A percentile compares a stretch with the other conserved stretches of the same genome.
Evolutionary conservation across 106 monocot species (phyloP).

Genomic region (Acorus gramineus): DNA sequence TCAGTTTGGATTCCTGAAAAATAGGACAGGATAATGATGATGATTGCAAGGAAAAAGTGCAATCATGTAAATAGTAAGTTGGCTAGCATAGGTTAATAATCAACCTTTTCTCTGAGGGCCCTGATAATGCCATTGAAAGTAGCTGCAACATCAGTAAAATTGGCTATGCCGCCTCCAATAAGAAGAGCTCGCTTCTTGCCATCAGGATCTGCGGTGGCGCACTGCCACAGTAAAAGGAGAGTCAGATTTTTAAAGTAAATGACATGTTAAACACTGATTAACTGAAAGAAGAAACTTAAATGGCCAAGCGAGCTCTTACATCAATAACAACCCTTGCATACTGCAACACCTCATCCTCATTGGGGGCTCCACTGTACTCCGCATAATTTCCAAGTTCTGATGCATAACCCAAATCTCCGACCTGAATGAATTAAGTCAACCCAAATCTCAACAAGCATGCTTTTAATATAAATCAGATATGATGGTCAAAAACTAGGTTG

Average conservation of each 20-base stretch:
- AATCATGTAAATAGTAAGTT: not conserved
- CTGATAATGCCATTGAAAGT: slow-evolving; percentile 21
- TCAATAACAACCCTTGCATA: slow-evolving; percentile 35
- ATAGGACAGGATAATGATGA: not conserved
- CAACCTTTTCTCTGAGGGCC: slow-evolving; percentile 18
- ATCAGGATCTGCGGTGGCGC: slow-evolving; percentile 23
- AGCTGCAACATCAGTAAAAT: slow-evolving; percentile 27
- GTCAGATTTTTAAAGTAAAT: too few species aligned
- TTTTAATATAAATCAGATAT: too few species aligned
- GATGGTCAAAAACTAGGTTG: too few species aligned
- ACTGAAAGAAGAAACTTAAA: not conserved
- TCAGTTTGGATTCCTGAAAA: slow-evolving; percentile 13
- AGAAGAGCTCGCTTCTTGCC: slow-evolving; percentile 22
- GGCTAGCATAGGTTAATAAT: not conserved
- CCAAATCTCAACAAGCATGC: too few species aligned
- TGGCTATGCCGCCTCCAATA: slow-evolving; percentile 24
- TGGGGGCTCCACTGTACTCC: slow-evolving; percentile 35
- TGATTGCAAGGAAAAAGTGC: not conserved
- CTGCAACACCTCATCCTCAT: slow-evolving; percentile 32
- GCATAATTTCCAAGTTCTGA: slow-evolving; percentile 34
- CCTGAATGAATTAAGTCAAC: slow-evolving; percentile 4
- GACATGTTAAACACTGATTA: not conserved
- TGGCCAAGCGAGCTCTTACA: slow-evolving; percentile 6
- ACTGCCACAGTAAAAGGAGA: slow-evolving; percentile 6
- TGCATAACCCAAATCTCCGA: slow-evolving; percentile 34